Conservation (phyloP, 306 rosid genomes). For the Cicer judaicum region DNA sequence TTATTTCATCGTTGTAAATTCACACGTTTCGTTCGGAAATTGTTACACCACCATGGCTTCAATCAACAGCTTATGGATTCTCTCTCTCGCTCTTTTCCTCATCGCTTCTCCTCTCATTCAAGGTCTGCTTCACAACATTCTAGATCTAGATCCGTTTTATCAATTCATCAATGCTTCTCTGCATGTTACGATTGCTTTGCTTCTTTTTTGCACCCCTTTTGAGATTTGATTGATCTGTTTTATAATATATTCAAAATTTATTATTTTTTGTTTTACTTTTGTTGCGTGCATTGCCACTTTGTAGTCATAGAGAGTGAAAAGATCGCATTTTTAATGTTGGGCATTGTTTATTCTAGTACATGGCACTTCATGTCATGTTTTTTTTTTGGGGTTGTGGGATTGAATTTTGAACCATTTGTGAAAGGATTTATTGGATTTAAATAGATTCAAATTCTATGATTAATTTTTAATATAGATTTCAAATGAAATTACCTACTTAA, state of each 20-base stretch:
- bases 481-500: slow-evolving; percentile 24
- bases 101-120: slow-evolving; percentile 72
- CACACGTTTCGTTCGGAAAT: slow-evolving; percentile 18
- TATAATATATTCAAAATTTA: not conserved
- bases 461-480: not conserved
- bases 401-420: not conserved
- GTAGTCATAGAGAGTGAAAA: slow-evolving; percentile 18
- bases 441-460: slow-evolving; percentile 13
- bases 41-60: slow-evolving; percentile 50
- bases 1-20: slow-evolving; percentile 30
- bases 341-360: not conserved
- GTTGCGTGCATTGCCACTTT: slow-evolving; percentile 21
- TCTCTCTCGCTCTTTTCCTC: slow-evolving; percentile 72
- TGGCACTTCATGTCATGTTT: not conserved
- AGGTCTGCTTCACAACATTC: slow-evolving; percentile 57
- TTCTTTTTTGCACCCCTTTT: not conserved
- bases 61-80: slow-evolving; percentile 51
- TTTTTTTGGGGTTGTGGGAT: not conserved
- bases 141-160: slow-evolving; percentile 64
- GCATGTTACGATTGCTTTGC: slow-evolving; percentile 44
- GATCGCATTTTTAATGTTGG: not conserved
- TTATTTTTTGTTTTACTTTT: not conserved
- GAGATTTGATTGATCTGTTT: slow-evolving; percentile 34
- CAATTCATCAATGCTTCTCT: slow-evolving; percentile 43
- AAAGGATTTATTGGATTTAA: not conserved